Conservation (phyloP, 2,329 filamentous ascomycete species). For the Dryadomyces quercus-mongolicae region DNA sequence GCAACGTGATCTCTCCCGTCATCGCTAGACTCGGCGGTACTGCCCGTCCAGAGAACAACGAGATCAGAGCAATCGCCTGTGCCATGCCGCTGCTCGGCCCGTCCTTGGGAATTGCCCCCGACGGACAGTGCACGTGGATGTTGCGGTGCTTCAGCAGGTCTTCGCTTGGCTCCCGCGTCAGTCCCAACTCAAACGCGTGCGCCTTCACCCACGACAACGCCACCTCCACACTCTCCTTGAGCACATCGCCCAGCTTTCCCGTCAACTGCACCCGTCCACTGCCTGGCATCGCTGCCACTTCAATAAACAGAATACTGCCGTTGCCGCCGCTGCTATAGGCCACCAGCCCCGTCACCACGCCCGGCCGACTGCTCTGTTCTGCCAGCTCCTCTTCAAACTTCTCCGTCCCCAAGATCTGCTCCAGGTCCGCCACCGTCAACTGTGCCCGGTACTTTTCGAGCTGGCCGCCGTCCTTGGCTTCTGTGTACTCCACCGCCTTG, state of each 20-base stretch:
- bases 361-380: constrained; percentile 70
- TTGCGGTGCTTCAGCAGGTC: constrained; percentile 94
- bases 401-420: constrained; percentile 84
- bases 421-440: constrained; percentile 69
- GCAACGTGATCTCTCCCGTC: constrained; percentile 74
- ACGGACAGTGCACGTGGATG: constrained; percentile 93
- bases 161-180: constrained; percentile 67
- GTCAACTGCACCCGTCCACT: constrained; percentile 87
- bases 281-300: constrained; percentile 95
- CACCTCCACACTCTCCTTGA: constrained; percentile 95
- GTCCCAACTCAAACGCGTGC: constrained; percentile 80
- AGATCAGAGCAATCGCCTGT: constrained; percentile 87
- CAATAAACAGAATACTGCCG: constrained; percentile 94
- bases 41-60: constrained; percentile 71
- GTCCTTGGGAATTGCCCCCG: constrained; percentile 91
- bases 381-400: constrained; percentile 93
- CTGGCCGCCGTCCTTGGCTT: constrained; percentile 65
- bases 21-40: constrained; percentile 91
- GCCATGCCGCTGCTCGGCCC: constrained; percentile 79
- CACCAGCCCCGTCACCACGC: constrained; percentile 90
- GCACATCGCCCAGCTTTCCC: constrained; percentile 88
- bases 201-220: constrained; percentile 95
- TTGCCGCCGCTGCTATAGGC: constrained; percentile 89
- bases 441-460: constrained; percentile 59
- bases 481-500: constrained; percentile 90